A percentile compares a stretch with the other conserved stretches of the same genome.
These are phyloP conservation scores for Podospora australis DNA, from an alignment of 495 filamentous ascomycete species.

Conservation along the genomic window DNA sequence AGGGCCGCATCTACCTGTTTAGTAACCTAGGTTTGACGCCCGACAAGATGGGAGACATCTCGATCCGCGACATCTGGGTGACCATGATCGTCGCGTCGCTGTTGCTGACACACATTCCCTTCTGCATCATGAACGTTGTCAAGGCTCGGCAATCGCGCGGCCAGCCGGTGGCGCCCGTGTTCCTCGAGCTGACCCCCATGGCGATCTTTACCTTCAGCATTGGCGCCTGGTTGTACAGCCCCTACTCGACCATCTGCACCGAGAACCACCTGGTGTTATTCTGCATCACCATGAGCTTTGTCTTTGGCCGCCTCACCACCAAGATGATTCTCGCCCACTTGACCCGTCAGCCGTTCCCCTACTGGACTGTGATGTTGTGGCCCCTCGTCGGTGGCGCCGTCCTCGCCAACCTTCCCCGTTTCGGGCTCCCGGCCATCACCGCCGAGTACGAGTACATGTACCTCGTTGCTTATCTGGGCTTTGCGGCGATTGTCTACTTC, in stretches of 20 bases:
- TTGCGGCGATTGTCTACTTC: slow-evolving; percentile 77
- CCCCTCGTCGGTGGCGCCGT: slow-evolving; percentile 81
- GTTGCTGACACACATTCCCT: slow-evolving; percentile 74
- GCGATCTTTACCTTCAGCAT: slow-evolving; percentile 66
- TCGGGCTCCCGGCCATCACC: slow-evolving; percentile 61
- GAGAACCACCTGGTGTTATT: slow-evolving; percentile 88
- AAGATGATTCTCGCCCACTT: slow-evolving; percentile 98
- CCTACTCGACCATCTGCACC: slow-evolving; percentile 67
- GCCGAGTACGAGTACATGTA: slow-evolving; percentile 68
- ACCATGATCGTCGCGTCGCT: slow-evolving; percentile 65
- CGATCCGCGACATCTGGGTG: slow-evolving; percentile 83
- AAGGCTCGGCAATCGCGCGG: slow-evolving; percentile 63
- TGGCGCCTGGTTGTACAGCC: slow-evolving; percentile 79
- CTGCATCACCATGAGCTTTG: slow-evolving; percentile 88
- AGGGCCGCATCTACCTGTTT: slow-evolving; percentile 35
- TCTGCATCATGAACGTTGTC: slow-evolving; percentile 73
- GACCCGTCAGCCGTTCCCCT: slow-evolving; percentile 87
- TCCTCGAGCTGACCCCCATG: slow-evolving; percentile 95
- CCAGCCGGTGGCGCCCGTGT: slow-evolving; percentile 74
- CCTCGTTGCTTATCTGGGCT: slow-evolving; percentile 72
- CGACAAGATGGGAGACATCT: slow-evolving; percentile 55
- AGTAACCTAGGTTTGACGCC: slow-evolving; percentile 36
- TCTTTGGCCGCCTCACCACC: slow-evolving; percentile 99
- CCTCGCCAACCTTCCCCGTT: slow-evolving; percentile 69
- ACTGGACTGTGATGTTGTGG: slow-evolving; percentile 86